Percentiles rank a stretch among this genome's conserved stretches.
Conservation (phyloP, 2,329 filamentous ascomycete genomes). For the Coniochaeta sp. region DNA sequence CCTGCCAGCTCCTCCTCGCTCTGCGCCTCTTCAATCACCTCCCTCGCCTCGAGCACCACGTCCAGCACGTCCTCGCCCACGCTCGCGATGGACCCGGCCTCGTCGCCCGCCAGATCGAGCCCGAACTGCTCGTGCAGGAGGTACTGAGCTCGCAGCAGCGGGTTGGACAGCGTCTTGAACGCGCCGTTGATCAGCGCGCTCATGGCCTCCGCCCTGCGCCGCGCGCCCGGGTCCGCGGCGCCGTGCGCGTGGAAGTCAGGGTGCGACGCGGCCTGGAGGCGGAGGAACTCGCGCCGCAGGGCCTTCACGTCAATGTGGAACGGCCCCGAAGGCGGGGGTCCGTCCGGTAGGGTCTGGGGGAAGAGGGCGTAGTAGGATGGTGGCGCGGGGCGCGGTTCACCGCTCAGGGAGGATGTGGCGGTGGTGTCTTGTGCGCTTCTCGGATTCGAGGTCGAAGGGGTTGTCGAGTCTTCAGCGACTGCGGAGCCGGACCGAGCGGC, state of each 20-base stretch:
- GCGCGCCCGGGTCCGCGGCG: slow-evolving; percentile 9
- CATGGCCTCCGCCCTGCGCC: slow-evolving; percentile 60
- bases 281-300: slow-evolving; percentile 79
- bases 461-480: background rate
- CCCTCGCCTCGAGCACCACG: slow-evolving; percentile 72
- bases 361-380: slow-evolving; percentile 73
- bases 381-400: slow-evolving; percentile 1
- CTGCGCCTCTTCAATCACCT: slow-evolving; percentile 65
- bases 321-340: slow-evolving; percentile 68
- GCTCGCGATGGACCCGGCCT: slow-evolving; percentile 60
- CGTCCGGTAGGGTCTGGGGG: slow-evolving; percentile 65
- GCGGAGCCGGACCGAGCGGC: background rate
- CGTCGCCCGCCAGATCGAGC: slow-evolving; percentile 73
- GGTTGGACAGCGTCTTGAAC: slow-evolving; percentile 75
- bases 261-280: slow-evolving; percentile 70
- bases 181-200: slow-evolving; percentile 85
- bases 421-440: background rate
- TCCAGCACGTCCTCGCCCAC: slow-evolving; percentile 60
- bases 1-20: slow-evolving; percentile 55
- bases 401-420: background rate
- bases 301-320: slow-evolving; percentile 66
- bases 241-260: slow-evolving; percentile 54
- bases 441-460: background rate
- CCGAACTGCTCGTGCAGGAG: slow-evolving; percentile 63
- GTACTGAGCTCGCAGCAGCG: slow-evolving; percentile 82